These are phyloP conservation scores for Emericellopsis atlantica DNA, from an alignment of 2,329 filamentous ascomycete species.

Conservation along the genomic window DNA sequence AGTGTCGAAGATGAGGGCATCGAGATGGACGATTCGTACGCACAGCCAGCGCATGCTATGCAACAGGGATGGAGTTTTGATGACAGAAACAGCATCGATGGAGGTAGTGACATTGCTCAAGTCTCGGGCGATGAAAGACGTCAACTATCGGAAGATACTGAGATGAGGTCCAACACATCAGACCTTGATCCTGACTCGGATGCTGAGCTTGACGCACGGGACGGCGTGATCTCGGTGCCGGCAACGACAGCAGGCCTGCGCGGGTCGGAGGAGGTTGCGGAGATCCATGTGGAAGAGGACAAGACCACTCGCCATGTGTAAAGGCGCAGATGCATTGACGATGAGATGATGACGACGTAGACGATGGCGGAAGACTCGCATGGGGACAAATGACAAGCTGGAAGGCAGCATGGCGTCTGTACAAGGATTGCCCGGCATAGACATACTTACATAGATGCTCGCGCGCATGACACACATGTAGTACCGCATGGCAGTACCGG, in stretches of 20 bases:
- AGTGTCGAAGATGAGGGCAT: slow-evolving; percentile 38
- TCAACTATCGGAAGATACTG: slow-evolving; percentile 6
- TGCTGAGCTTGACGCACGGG: slow-evolving; percentile 6
- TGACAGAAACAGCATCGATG: slow-evolving; percentile 14
- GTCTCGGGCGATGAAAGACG: slow-evolving; percentile 23
- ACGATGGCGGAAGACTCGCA: too few relatives aligned
- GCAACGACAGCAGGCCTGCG: slow-evolving; percentile 19
- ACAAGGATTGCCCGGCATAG: too few relatives aligned
- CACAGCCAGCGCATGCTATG: slow-evolving; percentile 1
- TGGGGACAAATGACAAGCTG: too few relatives aligned
- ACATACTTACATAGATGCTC: too few relatives aligned
- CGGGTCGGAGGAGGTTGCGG: slow-evolving; percentile 31
- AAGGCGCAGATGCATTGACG: neutral
- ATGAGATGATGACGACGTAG: neutral
- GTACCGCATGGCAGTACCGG: too few relatives aligned
- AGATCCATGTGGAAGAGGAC: slow-evolving; percentile 35
- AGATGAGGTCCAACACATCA: slow-evolving; percentile 11
- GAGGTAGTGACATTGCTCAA: slow-evolving; percentile 29
- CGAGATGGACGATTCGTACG: slow-evolving; percentile 22
- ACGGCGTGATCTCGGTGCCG: slow-evolving; percentile 24
- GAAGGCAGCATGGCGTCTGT: too few relatives aligned
- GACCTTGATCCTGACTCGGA: neutral
- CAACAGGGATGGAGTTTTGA: slow-evolving; percentile 14
- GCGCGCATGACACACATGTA: too few relatives aligned
- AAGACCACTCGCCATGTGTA: slow-evolving; percentile 12